Conservation (phyloP, 2,329 filamentous ascomycete genomes). For the Didymella segeticola region DNA sequence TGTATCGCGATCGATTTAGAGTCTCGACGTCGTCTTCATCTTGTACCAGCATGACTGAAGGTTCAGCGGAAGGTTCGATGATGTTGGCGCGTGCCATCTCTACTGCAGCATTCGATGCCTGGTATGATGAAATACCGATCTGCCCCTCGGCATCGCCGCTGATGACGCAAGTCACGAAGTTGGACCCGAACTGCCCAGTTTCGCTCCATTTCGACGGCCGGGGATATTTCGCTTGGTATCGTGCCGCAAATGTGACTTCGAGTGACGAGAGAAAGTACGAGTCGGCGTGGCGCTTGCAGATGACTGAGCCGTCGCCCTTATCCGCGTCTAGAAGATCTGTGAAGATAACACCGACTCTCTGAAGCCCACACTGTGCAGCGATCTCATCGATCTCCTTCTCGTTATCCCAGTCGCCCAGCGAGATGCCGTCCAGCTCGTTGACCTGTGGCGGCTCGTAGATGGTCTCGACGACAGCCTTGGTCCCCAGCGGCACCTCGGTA, state of each 20-base stretch:
- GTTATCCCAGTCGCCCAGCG: slow-evolving; percentile 82
- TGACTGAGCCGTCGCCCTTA: slow-evolving; percentile 79
- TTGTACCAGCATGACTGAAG: slow-evolving; percentile 91
- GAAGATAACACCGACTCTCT: slow-evolving; percentile 92
- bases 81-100: slow-evolving; percentile 98
- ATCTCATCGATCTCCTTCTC: slow-evolving; percentile 82
- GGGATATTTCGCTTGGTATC: slow-evolving; percentile 85
- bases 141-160: slow-evolving; percentile 90
- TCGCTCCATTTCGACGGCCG: slow-evolving; percentile 97
- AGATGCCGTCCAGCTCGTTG: slow-evolving; percentile 87
- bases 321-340: slow-evolving; percentile 89
- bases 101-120: slow-evolving; percentile 92
- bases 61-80: slow-evolving; percentile 92
- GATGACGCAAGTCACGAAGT: slow-evolving; percentile 95
- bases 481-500: slow-evolving; percentile 86
- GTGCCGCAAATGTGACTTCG: slow-evolving; percentile 87
- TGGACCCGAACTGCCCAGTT: slow-evolving; percentile 89
- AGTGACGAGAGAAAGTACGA: slow-evolving; percentile 94
- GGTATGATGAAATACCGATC: slow-evolving; percentile 89
- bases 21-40: slow-evolving; percentile 85
- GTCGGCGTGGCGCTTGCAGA: slow-evolving; percentile 95
- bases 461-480: slow-evolving; percentile 94
- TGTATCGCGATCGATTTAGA: slow-evolving; percentile 77
- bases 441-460: slow-evolving; percentile 96
- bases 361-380: slow-evolving; percentile 81